Base-by-base conservation (phyloP, 2,329 filamentous ascomycete genomes). In the Bipolaris cookei region DNA sequence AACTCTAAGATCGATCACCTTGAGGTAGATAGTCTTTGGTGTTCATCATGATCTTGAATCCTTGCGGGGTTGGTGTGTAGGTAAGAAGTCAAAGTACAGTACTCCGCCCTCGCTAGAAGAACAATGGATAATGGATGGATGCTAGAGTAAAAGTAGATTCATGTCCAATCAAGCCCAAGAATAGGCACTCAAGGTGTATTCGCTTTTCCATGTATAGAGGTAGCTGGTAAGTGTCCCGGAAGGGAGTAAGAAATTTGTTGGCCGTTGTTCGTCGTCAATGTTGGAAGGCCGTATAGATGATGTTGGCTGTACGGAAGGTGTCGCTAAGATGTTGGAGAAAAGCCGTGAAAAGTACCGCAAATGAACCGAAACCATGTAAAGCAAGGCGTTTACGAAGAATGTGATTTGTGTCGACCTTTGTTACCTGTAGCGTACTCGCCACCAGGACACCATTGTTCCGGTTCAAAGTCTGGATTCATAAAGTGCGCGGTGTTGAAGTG, bases 401-500 rank as follows among this genome's bases (percentile, higher is more conserved):
- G 65, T 6, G 73, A 76, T 59, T 77, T 77, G 65, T 77, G 71
- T 50, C 74, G 72, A 30, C 70, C 69, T 59, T 74, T 74, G 41
- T 72, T 71, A 35, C 67, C 67, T 14, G 72, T 77, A 30, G 76
- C 69, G 57, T 81, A 82, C 48, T 82, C 80, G 51, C 76, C 71
- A 18, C 81, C 79, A 3, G 81, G 81, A 59, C 74, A 76, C 81
- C 81, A 83, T 57, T 82, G 79, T 61, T 83, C 80, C 5, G 81
- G 81, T 56, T 83, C 79, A 63, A 84, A 84, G 30, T 83, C 79
- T 18, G 80, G 78, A 61, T 83, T 83, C 57, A 79, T 67, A 67
- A 80, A 84, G 68, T 84, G 81, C 4, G 81, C 80, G 18, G 80
- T 80, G 54, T 83, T 83, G 75, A 77, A 83, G 61, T 80, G 80